Base-by-base conservation (phyloP, 2,329 filamentous ascomycete genomes). In the Xylariales sp. region DNA sequence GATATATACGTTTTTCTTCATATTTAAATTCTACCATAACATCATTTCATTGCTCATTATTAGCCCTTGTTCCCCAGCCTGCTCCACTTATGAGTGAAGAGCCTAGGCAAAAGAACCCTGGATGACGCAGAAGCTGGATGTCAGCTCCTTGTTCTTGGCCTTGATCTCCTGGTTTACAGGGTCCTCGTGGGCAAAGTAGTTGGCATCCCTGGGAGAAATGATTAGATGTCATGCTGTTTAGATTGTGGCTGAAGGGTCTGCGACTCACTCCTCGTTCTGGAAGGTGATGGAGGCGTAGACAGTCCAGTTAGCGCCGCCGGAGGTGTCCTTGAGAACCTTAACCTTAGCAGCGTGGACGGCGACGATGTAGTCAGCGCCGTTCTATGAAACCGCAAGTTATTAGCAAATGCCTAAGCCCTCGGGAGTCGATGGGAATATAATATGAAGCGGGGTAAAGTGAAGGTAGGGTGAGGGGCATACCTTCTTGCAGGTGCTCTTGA, bases 121-220 rank as follows among this genome's bases (percentile, higher is more conserved):
- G 34, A 68, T 23, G 54, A 65, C 62, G 43, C 32, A 56, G 53
- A 68, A 45, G 58, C 49, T 59, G 39, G 65, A 39, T 23, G 16
- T 65, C 45, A 50, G 23, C 14, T 50, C 57, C 57, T 61, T 54
- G 58, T 56, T 64, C 68, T 70, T 60, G 52, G 62, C 43, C 62
- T 63, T 65, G 45, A 70, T 45, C 41, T 65, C 62, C 62, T 68
- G 57, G 68, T 68, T 68, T 41, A 49, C 58, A 34, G 68, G 68
- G 43, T 70, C 68, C n/a, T 70, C 48, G 23, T 68, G 52, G 49
- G 57, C 62, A 58, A 65, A 70, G 62, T 70, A 70, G 58, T 70
- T 52, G 62, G 65, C 65, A 58, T 70, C 68, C 14, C 68, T 70
- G 45, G 30, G 48, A n/a, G 45, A 52, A 39, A 48, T 3, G 2